Evolutionary conservation across 345 rosid genomes (phyloP).

Genomic region (Pistacia integerrima): DNA sequence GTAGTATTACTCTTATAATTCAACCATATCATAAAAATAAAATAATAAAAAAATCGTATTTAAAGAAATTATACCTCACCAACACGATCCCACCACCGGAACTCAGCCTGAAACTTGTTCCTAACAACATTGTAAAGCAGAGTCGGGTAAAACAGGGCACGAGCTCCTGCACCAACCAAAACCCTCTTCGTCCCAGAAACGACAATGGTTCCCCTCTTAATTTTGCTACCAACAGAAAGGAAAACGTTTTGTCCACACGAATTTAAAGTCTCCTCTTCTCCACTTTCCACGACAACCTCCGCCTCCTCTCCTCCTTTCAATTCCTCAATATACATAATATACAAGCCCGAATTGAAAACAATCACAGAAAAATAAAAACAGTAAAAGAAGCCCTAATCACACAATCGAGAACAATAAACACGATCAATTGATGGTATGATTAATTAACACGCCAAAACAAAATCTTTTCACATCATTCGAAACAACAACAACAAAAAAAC

Average conservation of each 20-base stretch:
- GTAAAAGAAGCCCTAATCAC: slow-evolving; percentile 27
- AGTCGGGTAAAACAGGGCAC: slow-evolving; percentile 91
- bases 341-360: slow-evolving; percentile 30
- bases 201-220: slow-evolving; percentile 23
- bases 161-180: slow-evolving; percentile 91
- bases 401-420: not conserved
- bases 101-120: slow-evolving; percentile 83
- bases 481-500: slow-evolving; percentile 4
- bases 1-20: not conserved
- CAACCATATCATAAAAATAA: not conserved
- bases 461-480: slow-evolving; percentile 12
- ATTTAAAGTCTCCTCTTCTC: slow-evolving; percentile 20
- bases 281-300: slow-evolving; percentile 24
- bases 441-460: slow-evolving; percentile 2
- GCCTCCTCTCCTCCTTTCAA: slow-evolving; percentile 46
- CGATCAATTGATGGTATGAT: not conserved
- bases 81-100: slow-evolving; percentile 97
- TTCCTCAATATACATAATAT: slow-evolving; percentile 84
- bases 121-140: slow-evolving; percentile 89
- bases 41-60: not conserved
- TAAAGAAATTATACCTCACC: slow-evolving; percentile 56
- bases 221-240: slow-evolving; percentile 14
- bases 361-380: slow-evolving; percentile 18
- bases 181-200: slow-evolving; percentile 58
- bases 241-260: slow-evolving; percentile 10